Evolutionary conservation across 2,329 filamentous ascomycete species (phyloP).

Genomic region (Eutypella sp.): DNA sequence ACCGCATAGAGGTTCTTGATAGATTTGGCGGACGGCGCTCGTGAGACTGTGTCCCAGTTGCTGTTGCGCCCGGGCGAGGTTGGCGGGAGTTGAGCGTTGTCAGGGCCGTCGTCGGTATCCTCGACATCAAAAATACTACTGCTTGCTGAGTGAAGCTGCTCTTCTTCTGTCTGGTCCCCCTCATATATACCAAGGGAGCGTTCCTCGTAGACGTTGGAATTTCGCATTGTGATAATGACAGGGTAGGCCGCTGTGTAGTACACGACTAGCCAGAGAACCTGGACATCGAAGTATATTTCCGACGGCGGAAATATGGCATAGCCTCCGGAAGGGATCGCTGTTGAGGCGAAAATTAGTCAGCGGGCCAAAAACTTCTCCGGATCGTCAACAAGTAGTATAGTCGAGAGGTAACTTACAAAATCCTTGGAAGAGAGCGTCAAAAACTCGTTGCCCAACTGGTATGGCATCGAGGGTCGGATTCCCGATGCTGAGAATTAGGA

Average conservation of each 20-base stretch:
- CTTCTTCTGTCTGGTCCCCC: slow-evolving; percentile 19
- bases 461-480: slow-evolving; percentile 41
- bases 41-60: slow-evolving; percentile 14
- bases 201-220: slow-evolving; percentile 70
- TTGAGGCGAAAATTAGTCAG: slow-evolving; percentile 8
- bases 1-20: slow-evolving; percentile 14
- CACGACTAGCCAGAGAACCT: slow-evolving; percentile 58
- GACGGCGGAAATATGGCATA: slow-evolving; percentile 49
- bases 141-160: slow-evolving; percentile 18
- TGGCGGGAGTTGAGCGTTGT: slow-evolving; percentile 12
- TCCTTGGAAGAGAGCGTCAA: slow-evolving; percentile 50
- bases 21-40: slow-evolving; percentile 11
- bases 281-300: slow-evolving; percentile 48
- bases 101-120: slow-evolving; percentile 23
- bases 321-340: slow-evolving; percentile 46
- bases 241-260: slow-evolving; percentile 65
- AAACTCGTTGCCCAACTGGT: slow-evolving; percentile 38
- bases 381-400: not conserved
- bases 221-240: slow-evolving; percentile 58
- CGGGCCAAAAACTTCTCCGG: slow-evolving; percentile 6
- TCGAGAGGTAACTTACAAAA: slow-evolving; percentile 26
- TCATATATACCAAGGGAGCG: slow-evolving; percentile 57
- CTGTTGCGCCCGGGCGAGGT: not conserved
- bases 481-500: slow-evolving; percentile 48
- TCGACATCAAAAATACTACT: slow-evolving; percentile 27